These are phyloP conservation scores for Chrysanthemum lavandulifolium DNA, from an alignment of 129 eudicot genomes.

Conservation along the genomic window DNA sequence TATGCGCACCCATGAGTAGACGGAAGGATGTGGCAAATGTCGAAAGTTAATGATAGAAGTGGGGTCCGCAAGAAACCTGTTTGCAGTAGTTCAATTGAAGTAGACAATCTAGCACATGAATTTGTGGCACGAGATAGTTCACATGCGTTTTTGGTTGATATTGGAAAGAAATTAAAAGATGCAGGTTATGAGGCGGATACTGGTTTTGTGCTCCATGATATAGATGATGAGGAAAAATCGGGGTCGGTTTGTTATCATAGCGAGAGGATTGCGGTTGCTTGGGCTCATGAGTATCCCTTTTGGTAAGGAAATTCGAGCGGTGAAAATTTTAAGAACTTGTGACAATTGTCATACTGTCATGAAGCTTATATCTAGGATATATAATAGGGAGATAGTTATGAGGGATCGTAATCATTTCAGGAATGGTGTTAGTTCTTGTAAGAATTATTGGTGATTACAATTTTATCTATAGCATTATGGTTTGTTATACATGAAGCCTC, in stretches of 20 bases:
- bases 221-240: constrained; percentile 58
- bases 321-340: constrained; percentile 48
- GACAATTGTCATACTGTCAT: constrained; percentile 47
- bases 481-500: no score
- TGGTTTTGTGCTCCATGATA: constrained; percentile 48
- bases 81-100: no score
- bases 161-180: constrained; percentile 32
- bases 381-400: constrained; percentile 43
- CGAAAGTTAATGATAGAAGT: no score
- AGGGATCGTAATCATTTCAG: constrained; percentile 55
- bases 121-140: no score
- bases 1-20: no score
- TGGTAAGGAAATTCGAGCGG: constrained; percentile 40
- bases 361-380: constrained; percentile 42
- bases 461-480: constrained; percentile 3
- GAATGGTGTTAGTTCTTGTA: constrained; percentile 50
- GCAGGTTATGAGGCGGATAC: constrained; percentile 51
- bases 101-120: no score
- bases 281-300: constrained; percentile 45
- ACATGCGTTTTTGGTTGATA: constrained; percentile 36
- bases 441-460: constrained; percentile 49
- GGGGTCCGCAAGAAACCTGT: no score
- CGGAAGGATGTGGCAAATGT: no score
- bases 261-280: constrained; percentile 54
- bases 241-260: constrained; percentile 43